A percentile compares a stretch with the other conserved stretches of the same genome.
phyloP scores from a whole-genome alignment of 2,329 filamentous ascomycete genomes.

The Trichoderma oligosporum region DNA sequence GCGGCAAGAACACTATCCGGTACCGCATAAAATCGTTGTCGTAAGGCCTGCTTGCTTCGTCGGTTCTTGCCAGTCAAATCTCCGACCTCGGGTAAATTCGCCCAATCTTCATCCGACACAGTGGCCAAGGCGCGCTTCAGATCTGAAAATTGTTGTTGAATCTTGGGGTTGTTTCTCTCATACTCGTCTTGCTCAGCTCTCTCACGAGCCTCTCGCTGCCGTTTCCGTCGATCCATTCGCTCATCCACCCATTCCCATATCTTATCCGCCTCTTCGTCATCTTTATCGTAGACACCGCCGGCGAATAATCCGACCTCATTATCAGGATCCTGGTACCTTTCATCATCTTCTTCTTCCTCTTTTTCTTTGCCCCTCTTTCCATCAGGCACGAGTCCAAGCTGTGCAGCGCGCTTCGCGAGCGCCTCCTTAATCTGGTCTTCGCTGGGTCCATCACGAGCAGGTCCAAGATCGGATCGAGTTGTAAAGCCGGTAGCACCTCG shows the following conservation, averaged over 20 bases:
- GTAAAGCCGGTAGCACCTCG: conserved; percentile 98
- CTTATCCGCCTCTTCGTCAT: conserved; percentile 94
- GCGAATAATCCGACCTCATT: conserved; percentile 96
- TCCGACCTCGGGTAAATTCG: conserved; percentile 88
- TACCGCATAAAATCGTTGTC: conserved; percentile 89
- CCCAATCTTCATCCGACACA: conserved; percentile 95
- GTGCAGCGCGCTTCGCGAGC: conserved; percentile 86
- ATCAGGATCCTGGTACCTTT: conserved; percentile 90
- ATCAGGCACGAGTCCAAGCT: conserved; percentile 67
- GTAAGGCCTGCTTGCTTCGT: conserved; percentile 74
- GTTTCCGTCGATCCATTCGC: conserved; percentile 89
- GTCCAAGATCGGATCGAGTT: conserved; percentile 91
- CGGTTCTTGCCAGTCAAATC: conserved; percentile 94
- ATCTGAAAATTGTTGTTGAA: conserved; percentile 95
- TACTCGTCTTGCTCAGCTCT: conserved; percentile 88
- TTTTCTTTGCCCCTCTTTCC: conserved; percentile 69
- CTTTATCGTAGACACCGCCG: conserved; percentile 91
- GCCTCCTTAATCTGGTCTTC: conserved; percentile 98
- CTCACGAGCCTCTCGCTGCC: conserved; percentile 92
- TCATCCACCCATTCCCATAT: conserved; percentile 96
- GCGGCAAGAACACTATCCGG: conserved; percentile 92
- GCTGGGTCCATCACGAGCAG: conserved; percentile 88
- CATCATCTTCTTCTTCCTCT: conserved; percentile 68
- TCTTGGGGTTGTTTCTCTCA: conserved; percentile 96
- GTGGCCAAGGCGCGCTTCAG: conserved; percentile 84